Evolutionary conservation across 2,329 filamentous ascomycete genomes (phyloP), one percentile per base, ranked within the genome.

Genomic region (Diplodia intermedia): DNA sequence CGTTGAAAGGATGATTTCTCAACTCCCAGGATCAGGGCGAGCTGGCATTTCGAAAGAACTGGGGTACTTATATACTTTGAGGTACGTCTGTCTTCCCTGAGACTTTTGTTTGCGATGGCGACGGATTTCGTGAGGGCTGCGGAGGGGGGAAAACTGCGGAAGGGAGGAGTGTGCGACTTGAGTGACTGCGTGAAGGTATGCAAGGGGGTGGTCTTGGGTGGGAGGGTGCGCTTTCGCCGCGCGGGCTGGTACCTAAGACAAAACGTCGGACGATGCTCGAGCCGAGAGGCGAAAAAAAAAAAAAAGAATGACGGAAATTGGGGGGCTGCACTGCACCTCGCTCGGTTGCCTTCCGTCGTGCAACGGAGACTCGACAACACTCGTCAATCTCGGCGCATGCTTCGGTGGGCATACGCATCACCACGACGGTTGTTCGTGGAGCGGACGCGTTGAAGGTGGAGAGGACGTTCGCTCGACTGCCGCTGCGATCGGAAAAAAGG

Each of bases 21-120:
- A 36, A 29, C 40, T 62, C 57, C 57, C 31, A 43, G 57, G 57
- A 62, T 62, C 57, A 62, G 40, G 57, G 57, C 57, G 57, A 62
- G 57, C 40, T 62, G 57, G 31, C 15, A 12, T 62, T 33, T 7
- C 23, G 8, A 4, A 29, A 5, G 36, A 20, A 20, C 18, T 33
- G 7, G 2, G 4, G 6, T 15, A 2, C 26, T 36, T 62, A 62
- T 20, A 43, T 62, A 62, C 26, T n/a, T 29, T 0, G 9, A 2
- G 18, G 18, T 62, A 62, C 57, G 15, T 8, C 18, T 18, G 15
- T 8, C 18, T 18, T n/a, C 18, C 18, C 8, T 2, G 18, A 36
- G 14, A 11, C 14, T 6, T 6, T 29, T 5, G 14, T 14, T 2
- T 3, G 38, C 23, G 4, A 1, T 20, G 11, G n/a, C n/a, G 33